These are phyloP conservation scores for Thozetella sp. DNA, from an alignment of 495 filamentous ascomycete species.

Conservation along the genomic window DNA sequence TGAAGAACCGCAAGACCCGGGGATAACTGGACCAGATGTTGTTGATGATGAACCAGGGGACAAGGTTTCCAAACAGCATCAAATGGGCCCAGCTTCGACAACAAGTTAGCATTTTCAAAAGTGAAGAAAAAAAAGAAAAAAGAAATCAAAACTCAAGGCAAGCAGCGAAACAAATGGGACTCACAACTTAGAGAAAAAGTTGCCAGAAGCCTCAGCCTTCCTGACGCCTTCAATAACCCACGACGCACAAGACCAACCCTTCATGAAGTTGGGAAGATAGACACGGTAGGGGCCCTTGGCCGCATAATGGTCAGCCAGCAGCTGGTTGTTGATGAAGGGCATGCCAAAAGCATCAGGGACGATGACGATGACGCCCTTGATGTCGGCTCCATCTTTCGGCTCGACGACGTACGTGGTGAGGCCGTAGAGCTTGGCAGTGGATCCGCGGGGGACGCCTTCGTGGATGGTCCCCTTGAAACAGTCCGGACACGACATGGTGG, in stretches of 20 bases:
- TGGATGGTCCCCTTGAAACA: neutral
- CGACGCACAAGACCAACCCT: too few species aligned
- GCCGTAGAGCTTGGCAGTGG: neutral
- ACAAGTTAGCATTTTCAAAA: neutral
- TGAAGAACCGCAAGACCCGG: slow-evolving; percentile 20
- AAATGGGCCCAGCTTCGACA: slow-evolving; percentile 7
- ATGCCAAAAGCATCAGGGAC: slow-evolving; percentile 51
- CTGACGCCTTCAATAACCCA: too few species aligned
- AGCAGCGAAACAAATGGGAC: neutral
- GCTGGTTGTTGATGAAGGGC: slow-evolving; percentile 42
- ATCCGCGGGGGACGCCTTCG: neutral
- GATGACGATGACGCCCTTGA: slow-evolving; percentile 8
- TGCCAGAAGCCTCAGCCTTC: neutral
- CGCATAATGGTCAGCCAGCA: slow-evolving; percentile 46
- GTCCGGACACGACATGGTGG: neutral
- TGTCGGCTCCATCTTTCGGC: neutral
- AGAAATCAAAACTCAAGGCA: neutral
- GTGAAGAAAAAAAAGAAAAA: too few species aligned
- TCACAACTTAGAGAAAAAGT: neutral
- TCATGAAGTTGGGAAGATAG: slow-evolving; percentile 51
- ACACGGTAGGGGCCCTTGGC: slow-evolving; percentile 33
- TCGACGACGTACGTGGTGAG: neutral
- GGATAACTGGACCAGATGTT: slow-evolving; percentile 18
- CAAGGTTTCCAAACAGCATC: slow-evolving; percentile 15
- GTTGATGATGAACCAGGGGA: slow-evolving; percentile 24